Evolutionary conservation across 805 yeast species (phyloP).

Genomic region (Wickerhamomyces silvicola): DNA sequence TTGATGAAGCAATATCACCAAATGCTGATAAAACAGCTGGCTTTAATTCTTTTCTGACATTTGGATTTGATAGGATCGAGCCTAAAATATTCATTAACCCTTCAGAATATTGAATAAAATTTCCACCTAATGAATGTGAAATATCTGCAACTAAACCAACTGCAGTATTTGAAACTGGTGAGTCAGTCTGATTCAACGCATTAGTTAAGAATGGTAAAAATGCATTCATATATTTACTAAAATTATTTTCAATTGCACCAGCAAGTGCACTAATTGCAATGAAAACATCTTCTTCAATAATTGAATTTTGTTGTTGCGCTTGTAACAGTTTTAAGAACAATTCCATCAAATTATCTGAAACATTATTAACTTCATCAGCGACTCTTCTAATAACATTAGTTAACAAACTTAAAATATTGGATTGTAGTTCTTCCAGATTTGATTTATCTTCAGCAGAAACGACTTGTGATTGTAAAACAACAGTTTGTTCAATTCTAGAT

Average conservation of each 20-base stretch:
- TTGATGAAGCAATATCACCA: constrained; percentile 91
- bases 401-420: constrained; percentile 36
- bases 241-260: constrained; percentile 63
- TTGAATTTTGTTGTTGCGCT: constrained; percentile 48
- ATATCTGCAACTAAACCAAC: constrained; percentile 94
- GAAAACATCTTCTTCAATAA: constrained; percentile 91
- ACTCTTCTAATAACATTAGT: constrained; percentile 49
- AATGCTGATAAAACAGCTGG: constrained; percentile 88
- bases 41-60: constrained; percentile 72
- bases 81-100: constrained; percentile 83
- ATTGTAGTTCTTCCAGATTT: constrained; percentile 82
- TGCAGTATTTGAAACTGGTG: constrained; percentile 81
- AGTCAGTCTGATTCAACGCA: constrained; percentile 77
- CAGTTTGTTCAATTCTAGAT: constrained; percentile 64
- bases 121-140: constrained; percentile 76
- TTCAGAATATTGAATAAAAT: constrained; percentile 66
- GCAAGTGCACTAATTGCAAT: constrained; percentile 90
- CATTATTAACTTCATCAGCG: constrained; percentile 54
- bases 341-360: constrained; percentile 80
- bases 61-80: constrained; percentile 55
- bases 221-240: constrained; percentile 69
- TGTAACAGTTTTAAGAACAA: constrained; percentile 69
- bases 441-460: constrained; percentile 64
- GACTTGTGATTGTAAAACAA: constrained; percentile 52
- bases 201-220: constrained; percentile 77